Conservation (phyloP, 208 protist species). For the Endotrypanum monterogeii region DNA sequence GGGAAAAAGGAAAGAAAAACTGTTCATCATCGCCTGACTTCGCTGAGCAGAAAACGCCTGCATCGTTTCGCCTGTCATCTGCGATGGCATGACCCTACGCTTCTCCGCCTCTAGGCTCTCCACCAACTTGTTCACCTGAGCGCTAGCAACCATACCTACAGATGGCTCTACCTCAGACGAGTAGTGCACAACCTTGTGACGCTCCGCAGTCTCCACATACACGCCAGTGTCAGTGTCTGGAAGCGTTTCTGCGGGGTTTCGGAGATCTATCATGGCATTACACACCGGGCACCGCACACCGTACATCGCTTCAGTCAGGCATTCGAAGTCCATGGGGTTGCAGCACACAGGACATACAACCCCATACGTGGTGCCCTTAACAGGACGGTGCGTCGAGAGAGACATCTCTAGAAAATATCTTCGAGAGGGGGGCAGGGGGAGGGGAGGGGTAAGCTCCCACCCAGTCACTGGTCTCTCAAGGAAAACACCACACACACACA, state of each 20-base stretch:
- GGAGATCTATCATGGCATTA: slow-evolving; percentile 67
- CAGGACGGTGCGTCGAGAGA: slow-evolving; percentile 41
- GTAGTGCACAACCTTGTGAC: slow-evolving; percentile 30
- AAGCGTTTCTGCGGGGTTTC: slow-evolving; percentile 54
- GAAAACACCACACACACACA: too few relatives aligned
- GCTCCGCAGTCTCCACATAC: slow-evolving; percentile 7
- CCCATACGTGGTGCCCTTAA: slow-evolving; percentile 60
- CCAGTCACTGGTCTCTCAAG: not conserved
- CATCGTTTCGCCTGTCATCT: slow-evolving; percentile 63
- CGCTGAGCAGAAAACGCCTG: slow-evolving; percentile 72
- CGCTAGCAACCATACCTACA: slow-evolving; percentile 45
- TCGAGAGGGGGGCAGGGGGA: not conserved
- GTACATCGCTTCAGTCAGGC: slow-evolving; percentile 44
- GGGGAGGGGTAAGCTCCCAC: not conserved
- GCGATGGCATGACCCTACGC: slow-evolving; percentile 52
- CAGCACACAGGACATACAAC: slow-evolving; percentile 76
- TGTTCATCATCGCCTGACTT: slow-evolving; percentile 56
- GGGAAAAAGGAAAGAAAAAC: slow-evolving; percentile 71
- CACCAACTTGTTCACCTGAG: slow-evolving; percentile 58
- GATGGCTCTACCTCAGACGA: slow-evolving; percentile 65
- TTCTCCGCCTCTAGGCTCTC: slow-evolving; percentile 51
- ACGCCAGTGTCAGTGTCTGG: slow-evolving; percentile 39
- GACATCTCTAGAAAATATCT: slow-evolving; percentile 7
- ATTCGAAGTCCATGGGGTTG: slow-evolving; percentile 64
- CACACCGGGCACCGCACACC: slow-evolving; percentile 68